Evolutionary conservation across 169 alveolate species (phyloP), one percentile per base, ranked within the genome.

Genomic region (Plasmodium yoelii): DNA sequence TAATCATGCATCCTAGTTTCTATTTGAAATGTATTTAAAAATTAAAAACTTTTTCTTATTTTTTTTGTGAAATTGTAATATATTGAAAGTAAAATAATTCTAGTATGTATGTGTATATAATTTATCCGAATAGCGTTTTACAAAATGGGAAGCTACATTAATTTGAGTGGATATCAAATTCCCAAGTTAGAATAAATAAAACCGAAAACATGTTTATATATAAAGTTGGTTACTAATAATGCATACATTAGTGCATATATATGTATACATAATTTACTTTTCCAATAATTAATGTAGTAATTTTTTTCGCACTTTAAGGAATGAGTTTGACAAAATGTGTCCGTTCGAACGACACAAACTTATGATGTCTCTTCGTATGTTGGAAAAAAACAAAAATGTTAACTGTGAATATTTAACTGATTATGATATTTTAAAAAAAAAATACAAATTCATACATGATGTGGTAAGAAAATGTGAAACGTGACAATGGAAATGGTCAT

Each of bases 271-370:
- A 2, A 3, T 28, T 34, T 34, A 34, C 7, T 5, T 34, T 6
- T 34, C 7, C 42, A 34, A 34, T 34, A 34, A 34, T 34, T 34
- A 34, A 34, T 34, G 7, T 5, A 12, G 3, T 42, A 12, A 19
- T 22, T 68, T 18, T 42, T 22, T 19, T 42, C 39, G 7, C 18
- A 73, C 1, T 5, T 49, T 12, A 46, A 74, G 88, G 24, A 74
- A 26, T 5, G 65, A 60, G 64, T 74, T 74, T 67, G 88, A 74
- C 18, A 73, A 24, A 24, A 0, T 74, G 64, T n/a, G 56, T 18
- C 74, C 88, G 3, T 60, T 74, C 10, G 88, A 74, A 42, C 49
- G 88, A 47, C 88, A 74, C 24, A 74, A 74, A 47, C 74, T 74
- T 19, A 74, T 74, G 88, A 74, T 74, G 88, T 74, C 88, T 15